Evolutionary conservation across 129 eudicot genomes (phyloP), one percentile per base, ranked within the genome.

Genomic region (Centrapalus pauciflorus): DNA sequence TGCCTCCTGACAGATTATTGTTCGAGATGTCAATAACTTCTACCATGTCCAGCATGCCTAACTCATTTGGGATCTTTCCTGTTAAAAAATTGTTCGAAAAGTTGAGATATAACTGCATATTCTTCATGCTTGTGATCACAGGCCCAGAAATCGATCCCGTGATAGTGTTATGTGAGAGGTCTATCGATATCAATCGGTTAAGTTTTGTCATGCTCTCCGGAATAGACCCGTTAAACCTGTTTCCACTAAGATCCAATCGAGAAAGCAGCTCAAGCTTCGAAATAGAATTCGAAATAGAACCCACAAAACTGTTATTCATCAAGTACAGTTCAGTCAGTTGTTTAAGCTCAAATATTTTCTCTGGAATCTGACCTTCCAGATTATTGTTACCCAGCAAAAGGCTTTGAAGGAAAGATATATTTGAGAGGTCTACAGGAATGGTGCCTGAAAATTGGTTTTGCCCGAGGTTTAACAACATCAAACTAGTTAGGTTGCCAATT

Each of bases 1-100:
- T 76, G 20, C 72, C 65, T 24, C 95, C 95, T 10, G 92, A 80
- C 0, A 93, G 46, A 66, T 89, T 81, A 64, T 93, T 89, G 71
- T 84, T 82, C 6, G 99, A 89, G 41, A 93, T 23, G 64, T 93
- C 95, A 8, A 93, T 89, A 34, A 34, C 81, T 62, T 93, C 85
- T 9, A 86, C 87, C 96, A 89, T 89, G 66, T 86, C 83, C 28
- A 89, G 59, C 71, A 52, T 58, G 34, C 93, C 87, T 13, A 93
- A 52, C 43, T 86, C 96, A 4, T 77, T 69, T 11, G 96, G 99
- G 30, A 93, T 68, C 12, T 51, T 30, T 55, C 88, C 96, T 14
- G 75, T 37, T 8, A 93, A 66, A 61, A 33, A 49, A 30, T 93
- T 93, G 76, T 77, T 66, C 3, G 98, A 93, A 35, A 88, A 60